These are phyloP conservation scores for Biscogniauxia marginata DNA, from an alignment of 2,329 filamentous ascomycete genomes.

Conservation along the genomic window DNA sequence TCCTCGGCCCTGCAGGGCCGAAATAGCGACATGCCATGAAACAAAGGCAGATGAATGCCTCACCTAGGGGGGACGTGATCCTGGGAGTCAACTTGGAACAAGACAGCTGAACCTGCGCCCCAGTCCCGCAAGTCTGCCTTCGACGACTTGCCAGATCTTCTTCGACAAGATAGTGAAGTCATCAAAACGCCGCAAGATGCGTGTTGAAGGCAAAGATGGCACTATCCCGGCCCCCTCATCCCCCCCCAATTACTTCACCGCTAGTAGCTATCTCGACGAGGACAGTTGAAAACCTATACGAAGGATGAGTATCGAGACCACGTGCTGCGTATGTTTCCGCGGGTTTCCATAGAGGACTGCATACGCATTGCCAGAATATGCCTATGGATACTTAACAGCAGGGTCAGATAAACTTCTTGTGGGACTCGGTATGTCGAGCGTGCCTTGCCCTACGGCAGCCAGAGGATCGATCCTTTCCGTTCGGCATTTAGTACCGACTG, in stretches of 20 bases:
- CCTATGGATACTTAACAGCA: background rate
- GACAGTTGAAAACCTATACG: background rate
- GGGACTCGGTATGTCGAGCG: background rate
- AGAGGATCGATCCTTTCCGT: background rate
- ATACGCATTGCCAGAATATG: too few species aligned
- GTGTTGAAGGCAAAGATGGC: constrained; percentile 1
- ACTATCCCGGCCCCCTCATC: constrained; percentile 1
- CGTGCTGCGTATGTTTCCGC: background rate
- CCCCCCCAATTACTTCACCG: background rate
- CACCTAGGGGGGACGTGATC: constrained; percentile 1
- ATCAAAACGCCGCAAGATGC: constrained; percentile 3
- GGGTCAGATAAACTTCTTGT: background rate
- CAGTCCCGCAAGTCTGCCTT: constrained; percentile 18
- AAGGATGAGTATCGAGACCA: background rate
- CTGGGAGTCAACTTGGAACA: constrained; percentile 11
- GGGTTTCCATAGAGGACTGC: background rate
- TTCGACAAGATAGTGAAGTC: constrained; percentile 6
- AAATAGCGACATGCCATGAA: constrained; percentile 15
- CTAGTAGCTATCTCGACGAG: background rate
- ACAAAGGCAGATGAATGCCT: constrained; percentile 4
- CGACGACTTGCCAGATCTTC: constrained; percentile 13
- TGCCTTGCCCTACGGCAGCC: background rate
- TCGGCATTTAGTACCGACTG: background rate
- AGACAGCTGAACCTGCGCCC: constrained; percentile 23
- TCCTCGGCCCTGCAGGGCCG: constrained; percentile 9